Percentiles rank a stretch among this genome's conserved stretches.
These are phyloP conservation scores for Colletotrichum godetiae DNA, from an alignment of 2,329 filamentous ascomycete species.

Conservation along the genomic window DNA sequence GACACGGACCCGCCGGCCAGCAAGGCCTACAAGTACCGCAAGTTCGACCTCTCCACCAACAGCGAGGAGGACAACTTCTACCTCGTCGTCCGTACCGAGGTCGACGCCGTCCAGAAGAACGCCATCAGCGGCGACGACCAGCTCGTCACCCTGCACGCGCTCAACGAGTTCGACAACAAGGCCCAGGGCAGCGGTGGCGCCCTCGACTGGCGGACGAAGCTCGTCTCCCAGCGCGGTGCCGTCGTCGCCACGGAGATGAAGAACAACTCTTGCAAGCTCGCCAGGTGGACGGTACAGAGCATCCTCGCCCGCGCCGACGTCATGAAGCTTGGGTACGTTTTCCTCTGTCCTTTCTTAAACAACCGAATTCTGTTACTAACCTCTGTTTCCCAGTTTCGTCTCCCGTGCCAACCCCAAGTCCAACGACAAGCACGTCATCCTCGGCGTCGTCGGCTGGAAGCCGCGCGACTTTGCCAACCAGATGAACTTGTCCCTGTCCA, in stretches of 20 bases:
- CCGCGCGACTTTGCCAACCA: constrained; percentile 95
- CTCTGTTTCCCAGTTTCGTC: constrained; percentile 76
- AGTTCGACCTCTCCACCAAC: constrained; percentile 94
- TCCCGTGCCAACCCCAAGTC: constrained; percentile 92
- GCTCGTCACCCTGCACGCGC: constrained; percentile 89
- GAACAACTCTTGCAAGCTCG: constrained; percentile 99
- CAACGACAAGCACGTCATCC: constrained; percentile 92
- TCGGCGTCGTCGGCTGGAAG: constrained; percentile 98
- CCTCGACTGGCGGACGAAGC: constrained; percentile 96
- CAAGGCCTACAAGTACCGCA: constrained; percentile 98
- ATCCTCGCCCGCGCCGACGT: constrained; percentile 97
- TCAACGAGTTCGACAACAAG: constrained; percentile 99
- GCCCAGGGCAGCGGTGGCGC: constrained; percentile 94
- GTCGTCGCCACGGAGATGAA: constrained; percentile 99
- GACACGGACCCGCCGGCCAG: constrained; percentile 94
- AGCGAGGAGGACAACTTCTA: constrained; percentile 90
- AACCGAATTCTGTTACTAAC: constrained; percentile 40
- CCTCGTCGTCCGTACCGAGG: constrained; percentile 92
- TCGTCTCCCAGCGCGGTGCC: constrained; percentile 93
- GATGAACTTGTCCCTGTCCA: constrained; percentile 97
- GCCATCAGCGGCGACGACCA: constrained; percentile 92
- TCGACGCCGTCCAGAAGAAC: constrained; percentile 97
- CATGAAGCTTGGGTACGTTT: constrained; percentile 93
- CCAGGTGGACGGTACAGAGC: constrained; percentile 95
- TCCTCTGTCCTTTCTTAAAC: constrained; percentile 1